These are phyloP conservation scores for rapeseed (Brassica napus) DNA, from an alignment of 345 rosid species.

Conservation along the genomic window DNA sequence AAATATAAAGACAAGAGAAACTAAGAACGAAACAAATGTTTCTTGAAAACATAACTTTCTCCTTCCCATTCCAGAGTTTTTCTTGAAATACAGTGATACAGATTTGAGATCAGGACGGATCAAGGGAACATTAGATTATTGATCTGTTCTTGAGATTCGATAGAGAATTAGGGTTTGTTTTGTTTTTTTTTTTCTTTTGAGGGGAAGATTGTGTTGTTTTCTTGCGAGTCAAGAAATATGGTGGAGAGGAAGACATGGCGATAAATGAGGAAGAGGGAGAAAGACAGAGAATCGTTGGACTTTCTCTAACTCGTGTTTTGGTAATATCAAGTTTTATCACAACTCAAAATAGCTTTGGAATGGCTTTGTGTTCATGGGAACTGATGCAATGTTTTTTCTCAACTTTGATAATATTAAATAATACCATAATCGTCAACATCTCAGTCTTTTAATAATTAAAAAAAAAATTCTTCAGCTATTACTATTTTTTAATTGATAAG, in stretches of 20 bases:
- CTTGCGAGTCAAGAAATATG: slow-evolving; percentile 52
- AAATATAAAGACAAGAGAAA: not conserved
- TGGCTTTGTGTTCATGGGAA: not conserved
- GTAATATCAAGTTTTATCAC: not conserved
- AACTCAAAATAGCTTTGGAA: not conserved
- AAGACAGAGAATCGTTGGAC: slow-evolving; percentile 24
- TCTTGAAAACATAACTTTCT: slow-evolving; percentile 25
- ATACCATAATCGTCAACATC: not conserved
- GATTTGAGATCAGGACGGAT: slow-evolving; percentile 19
- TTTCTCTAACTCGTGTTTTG: slow-evolving; percentile 4
- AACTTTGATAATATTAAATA: not conserved
- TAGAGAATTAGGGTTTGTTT: slow-evolving; percentile 31
- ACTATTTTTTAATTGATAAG: no score
- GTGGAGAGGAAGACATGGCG: slow-evolving; percentile 67
- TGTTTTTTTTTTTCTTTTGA: not conserved
- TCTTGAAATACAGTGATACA: slow-evolving; percentile 13
- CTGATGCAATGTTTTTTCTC: not conserved
- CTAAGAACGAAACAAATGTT: not conserved
- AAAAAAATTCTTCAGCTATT: no score
- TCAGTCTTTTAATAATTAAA: not conserved
- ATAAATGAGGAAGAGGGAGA: slow-evolving; percentile 35
- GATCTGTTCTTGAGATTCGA: slow-evolving; percentile 1
- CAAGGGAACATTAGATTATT: slow-evolving; percentile 16
- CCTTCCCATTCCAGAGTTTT: slow-evolving; percentile 25
- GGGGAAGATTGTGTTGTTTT: slow-evolving; percentile 22